Evolutionary conservation across 2,329 filamentous ascomycete genomes (phyloP).

Genomic region (Trichothecium sympodiale): DNA sequence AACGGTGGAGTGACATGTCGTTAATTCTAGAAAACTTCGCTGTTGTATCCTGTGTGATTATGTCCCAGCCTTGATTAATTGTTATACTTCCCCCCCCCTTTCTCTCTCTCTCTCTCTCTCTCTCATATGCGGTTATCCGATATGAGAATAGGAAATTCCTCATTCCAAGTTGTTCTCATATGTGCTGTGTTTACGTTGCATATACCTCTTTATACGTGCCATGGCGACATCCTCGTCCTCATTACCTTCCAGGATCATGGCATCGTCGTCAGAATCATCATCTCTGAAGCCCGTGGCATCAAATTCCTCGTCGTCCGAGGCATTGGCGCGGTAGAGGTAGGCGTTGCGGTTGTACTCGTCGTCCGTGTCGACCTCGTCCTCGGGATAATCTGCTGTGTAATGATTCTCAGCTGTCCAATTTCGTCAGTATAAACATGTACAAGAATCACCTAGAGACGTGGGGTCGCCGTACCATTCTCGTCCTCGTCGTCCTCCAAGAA

Average conservation of each 20-base stretch:
- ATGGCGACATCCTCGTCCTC: slow-evolving; percentile 24
- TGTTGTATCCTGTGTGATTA: no score
- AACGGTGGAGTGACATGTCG: no score
- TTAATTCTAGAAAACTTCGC: no score
- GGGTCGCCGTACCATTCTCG: slow-evolving; percentile 44
- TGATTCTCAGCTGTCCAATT: slow-evolving; percentile 54
- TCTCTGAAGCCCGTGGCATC: slow-evolving; percentile 13
- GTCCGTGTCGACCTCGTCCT: slow-evolving; percentile 66
- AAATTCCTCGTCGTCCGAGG: slow-evolving; percentile 44
- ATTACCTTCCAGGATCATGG: slow-evolving; percentile 25
- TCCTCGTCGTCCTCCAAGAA: slow-evolving; percentile 49
- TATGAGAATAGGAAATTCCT: no score
- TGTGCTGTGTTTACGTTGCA: slow-evolving; percentile 14
- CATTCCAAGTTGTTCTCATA: neutral
- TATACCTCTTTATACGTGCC: slow-evolving; percentile 25
- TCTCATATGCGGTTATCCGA: slow-evolving; percentile 4
- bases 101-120: slow-evolving; percentile 6
- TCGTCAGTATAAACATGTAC: neutral
- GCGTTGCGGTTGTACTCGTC: slow-evolving; percentile 38
- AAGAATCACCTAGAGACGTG: neutral
- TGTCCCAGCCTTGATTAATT: no score
- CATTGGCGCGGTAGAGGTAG: slow-evolving; percentile 42
- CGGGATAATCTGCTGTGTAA: slow-evolving; percentile 70
- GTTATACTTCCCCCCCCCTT: neutral
- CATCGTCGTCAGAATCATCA: slow-evolving; percentile 17